Evolutionary conservation across 257 asterid species (phyloP).

Genomic region (Cruciata laevipes): DNA sequence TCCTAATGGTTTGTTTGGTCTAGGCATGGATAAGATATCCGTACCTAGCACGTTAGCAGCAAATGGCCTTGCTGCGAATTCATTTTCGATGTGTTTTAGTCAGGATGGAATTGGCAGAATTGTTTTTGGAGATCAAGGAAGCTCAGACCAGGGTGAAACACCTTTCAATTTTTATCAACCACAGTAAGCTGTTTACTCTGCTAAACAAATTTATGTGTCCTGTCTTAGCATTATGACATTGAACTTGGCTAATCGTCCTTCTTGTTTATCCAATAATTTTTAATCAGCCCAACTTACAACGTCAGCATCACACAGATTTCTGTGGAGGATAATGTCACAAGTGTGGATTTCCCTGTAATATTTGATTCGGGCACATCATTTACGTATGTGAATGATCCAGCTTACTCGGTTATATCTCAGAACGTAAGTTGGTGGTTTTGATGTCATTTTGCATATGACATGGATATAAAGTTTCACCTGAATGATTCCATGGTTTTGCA

Average conservation of each 20-base stretch:
- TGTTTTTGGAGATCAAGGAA: conserved; percentile 85
- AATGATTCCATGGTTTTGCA: conserved; percentile 28
- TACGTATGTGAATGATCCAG: conserved; percentile 77
- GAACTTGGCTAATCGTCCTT: background rate
- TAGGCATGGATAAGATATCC: conserved; percentile 64
- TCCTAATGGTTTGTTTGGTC: conserved; percentile 90
- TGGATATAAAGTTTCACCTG: background rate
- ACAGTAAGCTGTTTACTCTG: conserved; percentile 49
- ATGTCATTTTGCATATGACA: background rate
- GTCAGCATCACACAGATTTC: conserved; percentile 62
- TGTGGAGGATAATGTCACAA: conserved; percentile 44
- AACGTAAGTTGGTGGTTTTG: conserved; percentile 41
- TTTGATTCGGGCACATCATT: conserved; percentile 97
- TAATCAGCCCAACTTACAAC: conserved; percentile 67
- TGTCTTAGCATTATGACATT: background rate
- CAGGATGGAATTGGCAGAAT: conserved; percentile 80
- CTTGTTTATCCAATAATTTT: conserved; percentile 9
- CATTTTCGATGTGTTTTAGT: conserved; percentile 98
- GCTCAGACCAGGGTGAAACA: conserved; percentile 53
- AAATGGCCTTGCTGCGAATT: conserved; percentile 74
- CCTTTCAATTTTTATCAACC: conserved; percentile 50
- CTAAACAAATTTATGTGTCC: no score
- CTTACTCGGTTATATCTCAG: conserved; percentile 49
- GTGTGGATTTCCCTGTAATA: conserved; percentile 53
- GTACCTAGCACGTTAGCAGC: conserved; percentile 79